A percentile compares a stretch with the other conserved stretches of the same genome.
Conservation (phyloP, 2,329 filamentous ascomycete genomes). For the Biscogniauxia mediterranea region DNA sequence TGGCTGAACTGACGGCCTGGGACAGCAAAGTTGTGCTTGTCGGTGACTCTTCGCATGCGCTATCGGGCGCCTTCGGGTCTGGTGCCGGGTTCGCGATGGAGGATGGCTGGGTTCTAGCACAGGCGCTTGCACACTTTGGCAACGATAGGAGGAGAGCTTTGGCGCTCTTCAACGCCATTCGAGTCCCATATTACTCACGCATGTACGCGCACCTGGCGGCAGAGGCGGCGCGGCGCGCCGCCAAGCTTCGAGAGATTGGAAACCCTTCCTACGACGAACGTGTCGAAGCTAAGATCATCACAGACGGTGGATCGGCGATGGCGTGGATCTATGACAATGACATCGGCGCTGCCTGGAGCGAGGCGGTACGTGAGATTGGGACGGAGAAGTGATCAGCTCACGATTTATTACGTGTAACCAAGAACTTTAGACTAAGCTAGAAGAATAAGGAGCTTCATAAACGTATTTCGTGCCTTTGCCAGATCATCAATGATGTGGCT, state of each 20-base stretch:
- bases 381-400: background rate
- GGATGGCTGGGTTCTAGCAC: conserved; percentile 30
- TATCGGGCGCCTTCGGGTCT: conserved; percentile 28
- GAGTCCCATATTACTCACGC: conserved; percentile 30
- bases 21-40: conserved; percentile 47
- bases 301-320: conserved; percentile 25
- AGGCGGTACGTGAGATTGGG: conserved; percentile 8
- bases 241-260: conserved; percentile 15
- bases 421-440: background rate
- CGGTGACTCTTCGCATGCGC: conserved; percentile 54
- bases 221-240: conserved; percentile 13
- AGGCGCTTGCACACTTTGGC: conserved; percentile 23
- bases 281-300: conserved; percentile 24
- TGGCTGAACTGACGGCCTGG: conserved; percentile 39
- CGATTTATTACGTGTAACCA: background rate
- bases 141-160: conserved; percentile 27
- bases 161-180: conserved; percentile 27
- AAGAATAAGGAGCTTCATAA: background rate
- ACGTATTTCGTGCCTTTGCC: background rate
- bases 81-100: conserved; percentile 40
- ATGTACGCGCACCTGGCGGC: conserved; percentile 28
- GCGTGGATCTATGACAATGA: conserved; percentile 27
- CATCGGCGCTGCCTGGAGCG: conserved; percentile 22
- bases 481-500: background rate
- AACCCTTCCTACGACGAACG: conserved; percentile 23